Evolutionary conservation across 2,329 filamentous ascomycete species (phyloP).

Genomic region (Stemphylium vesicarium): DNA sequence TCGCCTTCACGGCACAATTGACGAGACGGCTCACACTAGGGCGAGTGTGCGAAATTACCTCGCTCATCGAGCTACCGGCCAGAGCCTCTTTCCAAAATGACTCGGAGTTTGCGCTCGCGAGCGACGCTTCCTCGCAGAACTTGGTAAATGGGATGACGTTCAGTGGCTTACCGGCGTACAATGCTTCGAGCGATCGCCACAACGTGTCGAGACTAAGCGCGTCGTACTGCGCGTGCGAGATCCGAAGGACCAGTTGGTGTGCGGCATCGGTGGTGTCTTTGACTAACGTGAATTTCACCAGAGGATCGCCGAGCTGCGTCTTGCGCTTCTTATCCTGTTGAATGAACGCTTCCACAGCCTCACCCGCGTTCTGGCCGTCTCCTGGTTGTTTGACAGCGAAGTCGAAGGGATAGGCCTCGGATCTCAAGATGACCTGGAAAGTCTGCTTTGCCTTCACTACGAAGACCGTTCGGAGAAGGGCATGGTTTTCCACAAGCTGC

Average conservation of each 20-base stretch:
- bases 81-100: neutral
- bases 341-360: neutral
- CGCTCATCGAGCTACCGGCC: constrained; percentile 1
- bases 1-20: neutral
- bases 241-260: constrained; percentile 4
- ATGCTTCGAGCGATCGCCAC: constrained; percentile 3
- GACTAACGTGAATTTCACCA: neutral
- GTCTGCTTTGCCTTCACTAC: constrained; percentile 1
- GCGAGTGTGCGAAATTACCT: neutral
- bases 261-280: neutral
- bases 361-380: neutral
- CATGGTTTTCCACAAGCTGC: neutral
- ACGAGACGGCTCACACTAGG: neutral
- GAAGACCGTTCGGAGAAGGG: constrained; percentile 1
- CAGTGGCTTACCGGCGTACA: neutral
- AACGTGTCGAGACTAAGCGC: constrained; percentile 4
- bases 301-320: neutral
- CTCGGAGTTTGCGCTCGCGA: neutral
- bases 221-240: constrained; percentile 8
- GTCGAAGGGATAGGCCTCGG: constrained; percentile 3
- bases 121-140: neutral
- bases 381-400: neutral
- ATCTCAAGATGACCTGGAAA: neutral
- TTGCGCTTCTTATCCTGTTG: constrained; percentile 3
- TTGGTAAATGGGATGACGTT: constrained; percentile 1